Conservation (phyloP, 352 stramenopile genomes). For the Phytophthora nicotianae region DNA sequence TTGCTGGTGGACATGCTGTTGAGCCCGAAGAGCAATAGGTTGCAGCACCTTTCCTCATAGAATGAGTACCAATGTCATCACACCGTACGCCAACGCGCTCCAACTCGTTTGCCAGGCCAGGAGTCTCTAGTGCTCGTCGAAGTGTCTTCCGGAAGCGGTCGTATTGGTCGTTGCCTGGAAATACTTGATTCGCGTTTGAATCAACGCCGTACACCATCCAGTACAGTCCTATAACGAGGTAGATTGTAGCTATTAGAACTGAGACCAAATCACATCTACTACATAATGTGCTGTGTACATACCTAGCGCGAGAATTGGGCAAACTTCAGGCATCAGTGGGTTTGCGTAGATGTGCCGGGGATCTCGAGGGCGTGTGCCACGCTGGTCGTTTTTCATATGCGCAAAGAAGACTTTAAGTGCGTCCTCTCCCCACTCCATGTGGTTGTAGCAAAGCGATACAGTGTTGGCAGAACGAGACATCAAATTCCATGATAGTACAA, state of each 20-base stretch:
- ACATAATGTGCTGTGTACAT: too few relatives aligned
- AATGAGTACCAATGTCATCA: slow-evolving; percentile 18
- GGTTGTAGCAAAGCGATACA: slow-evolving; percentile 22
- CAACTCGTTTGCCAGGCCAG: background rate
- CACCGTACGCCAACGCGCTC: slow-evolving; percentile 1
- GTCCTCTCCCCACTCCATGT: slow-evolving; percentile 38
- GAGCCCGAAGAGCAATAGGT: too few relatives aligned
- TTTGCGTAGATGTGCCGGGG: too few relatives aligned
- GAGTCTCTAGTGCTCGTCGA: background rate
- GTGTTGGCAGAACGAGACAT: too few relatives aligned
- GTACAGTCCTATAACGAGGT: background rate
- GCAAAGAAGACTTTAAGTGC: slow-evolving; percentile 30
- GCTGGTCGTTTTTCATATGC: too few relatives aligned
- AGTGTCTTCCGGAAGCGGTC: too few relatives aligned
- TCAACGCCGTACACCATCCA: background rate
- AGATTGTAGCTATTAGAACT: background rate
- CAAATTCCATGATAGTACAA: too few relatives aligned
- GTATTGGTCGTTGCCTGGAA: background rate
- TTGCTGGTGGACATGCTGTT: slow-evolving; percentile 7
- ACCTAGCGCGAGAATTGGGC: too few relatives aligned
- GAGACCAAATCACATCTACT: slow-evolving; percentile 6
- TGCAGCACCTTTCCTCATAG: slow-evolving; percentile 26
- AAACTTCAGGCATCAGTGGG: too few relatives aligned
- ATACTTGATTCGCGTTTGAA: background rate
- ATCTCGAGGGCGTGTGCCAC: too few relatives aligned